A percentile compares a stretch with the other conserved stretches of the same genome.
These are phyloP conservation scores for Comarum palustre DNA, from an alignment of 306 rosid genomes.

Conservation along the genomic window DNA sequence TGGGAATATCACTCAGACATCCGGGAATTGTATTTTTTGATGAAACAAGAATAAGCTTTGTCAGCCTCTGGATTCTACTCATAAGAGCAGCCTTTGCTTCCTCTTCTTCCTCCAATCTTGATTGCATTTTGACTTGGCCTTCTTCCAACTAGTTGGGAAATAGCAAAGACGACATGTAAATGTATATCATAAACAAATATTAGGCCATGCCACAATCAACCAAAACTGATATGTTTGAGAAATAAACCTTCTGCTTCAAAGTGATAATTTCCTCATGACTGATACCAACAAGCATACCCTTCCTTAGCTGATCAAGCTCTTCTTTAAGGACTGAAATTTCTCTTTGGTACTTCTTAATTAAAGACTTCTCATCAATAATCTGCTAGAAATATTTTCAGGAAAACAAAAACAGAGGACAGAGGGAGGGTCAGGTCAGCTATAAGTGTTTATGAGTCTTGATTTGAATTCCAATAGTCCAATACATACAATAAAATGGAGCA, in stretches of 20 bases:
- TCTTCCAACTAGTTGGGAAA: constrained; percentile 69
- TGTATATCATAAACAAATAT: constrained; percentile 18
- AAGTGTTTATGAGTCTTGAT: constrained; percentile 16
- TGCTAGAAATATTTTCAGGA: constrained; percentile 37
- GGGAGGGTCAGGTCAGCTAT: constrained; percentile 5
- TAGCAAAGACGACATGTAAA: constrained; percentile 19
- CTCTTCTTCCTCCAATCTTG: constrained; percentile 98
- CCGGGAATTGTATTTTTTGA: constrained; percentile 89
- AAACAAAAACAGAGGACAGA: constrained; percentile 16
- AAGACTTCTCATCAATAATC: constrained; percentile 97
- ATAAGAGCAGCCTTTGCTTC: constrained; percentile 97
- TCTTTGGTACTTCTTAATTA: constrained; percentile 92
- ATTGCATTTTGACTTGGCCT: constrained; percentile 99
- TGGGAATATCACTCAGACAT: constrained; percentile 67
- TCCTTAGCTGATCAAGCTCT: constrained; percentile 92
- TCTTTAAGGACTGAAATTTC: constrained; percentile 87
- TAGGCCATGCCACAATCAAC: constrained; percentile 8
- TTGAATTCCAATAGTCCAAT: not conserved
- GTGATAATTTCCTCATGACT: constrained; percentile 85
- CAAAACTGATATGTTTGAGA: constrained; percentile 19
- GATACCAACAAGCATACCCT: constrained; percentile 76
- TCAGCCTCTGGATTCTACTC: constrained; percentile 99
- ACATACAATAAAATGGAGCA: constrained; percentile 18
- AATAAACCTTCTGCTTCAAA: constrained; percentile 78
- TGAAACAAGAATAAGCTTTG: constrained; percentile 96